phyloP scores from a whole-genome alignment of 2,329 filamentous ascomycete genomes.

The Uncinocarpus reesii region DNA sequence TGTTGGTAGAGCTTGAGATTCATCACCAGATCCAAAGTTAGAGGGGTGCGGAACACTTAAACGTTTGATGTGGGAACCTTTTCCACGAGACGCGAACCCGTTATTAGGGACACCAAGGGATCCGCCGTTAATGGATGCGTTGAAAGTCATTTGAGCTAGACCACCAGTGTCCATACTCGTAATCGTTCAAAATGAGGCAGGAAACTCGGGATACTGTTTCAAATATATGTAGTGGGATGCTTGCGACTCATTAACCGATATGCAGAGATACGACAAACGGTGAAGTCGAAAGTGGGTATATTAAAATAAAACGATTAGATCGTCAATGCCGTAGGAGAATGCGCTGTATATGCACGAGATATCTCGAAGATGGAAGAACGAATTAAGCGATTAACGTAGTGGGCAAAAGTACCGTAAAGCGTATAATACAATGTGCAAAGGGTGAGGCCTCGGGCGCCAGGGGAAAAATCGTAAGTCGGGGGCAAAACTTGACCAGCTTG shows the following conservation, averaged over 20 bases:
- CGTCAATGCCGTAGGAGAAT: background rate
- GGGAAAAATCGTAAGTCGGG: background rate
- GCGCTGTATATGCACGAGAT: constrained; percentile 4
- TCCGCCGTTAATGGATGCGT: constrained; percentile 56
- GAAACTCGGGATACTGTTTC: constrained; percentile 4
- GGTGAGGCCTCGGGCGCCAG: background rate
- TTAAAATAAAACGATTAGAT: constrained; percentile 5
- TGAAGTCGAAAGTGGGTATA: background rate
- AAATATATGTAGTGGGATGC: constrained; percentile 3
- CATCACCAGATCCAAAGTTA: constrained; percentile 59
- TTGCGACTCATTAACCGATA: background rate
- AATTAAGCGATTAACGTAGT: constrained; percentile 10
- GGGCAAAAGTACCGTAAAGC: background rate
- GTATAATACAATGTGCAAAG: constrained; percentile 1
- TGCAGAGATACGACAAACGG: background rate
- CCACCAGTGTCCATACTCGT: constrained; percentile 78
- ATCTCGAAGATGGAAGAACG: background rate
- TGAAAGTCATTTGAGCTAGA: constrained; percentile 98
- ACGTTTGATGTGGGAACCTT: constrained; percentile 81
- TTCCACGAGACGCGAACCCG: constrained; percentile 75
- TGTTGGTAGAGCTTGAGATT: constrained; percentile 59
- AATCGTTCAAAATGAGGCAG: constrained; percentile 21
- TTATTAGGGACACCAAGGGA: constrained; percentile 65
- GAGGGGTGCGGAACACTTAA: constrained; percentile 63
- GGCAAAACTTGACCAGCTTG: background rate